Percentiles rank a stretch among this genome's conserved stretches.
Evolutionary conservation across 148 eudicot species (phyloP).

Genomic region (Euryodendron excelsum): DNA sequence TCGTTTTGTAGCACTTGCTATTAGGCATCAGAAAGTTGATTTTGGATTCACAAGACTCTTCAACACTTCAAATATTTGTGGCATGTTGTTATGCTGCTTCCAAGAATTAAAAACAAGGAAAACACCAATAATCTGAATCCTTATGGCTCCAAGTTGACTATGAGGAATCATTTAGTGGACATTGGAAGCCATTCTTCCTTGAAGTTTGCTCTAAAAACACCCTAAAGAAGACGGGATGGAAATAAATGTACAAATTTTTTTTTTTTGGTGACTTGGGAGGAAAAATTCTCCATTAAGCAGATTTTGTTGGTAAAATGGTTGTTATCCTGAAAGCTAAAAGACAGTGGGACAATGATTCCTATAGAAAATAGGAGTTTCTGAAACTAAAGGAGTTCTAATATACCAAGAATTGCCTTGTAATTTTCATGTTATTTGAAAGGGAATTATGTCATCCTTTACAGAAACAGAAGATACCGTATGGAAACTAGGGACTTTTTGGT

Average conservation of each 20-base stretch:
- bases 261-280: background rate
- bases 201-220: background rate
- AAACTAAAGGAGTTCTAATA: no score
- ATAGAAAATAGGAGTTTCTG: background rate
- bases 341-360: background rate
- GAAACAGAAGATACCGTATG: background rate
- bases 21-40: background rate
- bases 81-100: background rate
- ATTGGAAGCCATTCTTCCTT: slow-evolving; percentile 1
- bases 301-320: background rate
- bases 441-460: background rate
- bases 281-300: background rate
- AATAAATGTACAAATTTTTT: no score
- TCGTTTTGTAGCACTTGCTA: background rate
- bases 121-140: no score
- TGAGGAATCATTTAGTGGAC: background rate
- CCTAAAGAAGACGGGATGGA: background rate
- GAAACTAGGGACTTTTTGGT: no score
- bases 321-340: background rate
- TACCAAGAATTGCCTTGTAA: no score
- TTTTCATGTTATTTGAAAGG: background rate
- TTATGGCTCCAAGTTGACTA: background rate
- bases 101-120: background rate
- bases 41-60: background rate
- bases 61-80: background rate